A percentile compares a stretch with the other conserved stretches of the same genome.
Conservation (phyloP, 2,329 filamentous ascomycete genomes). For the Aaosphaeria pasadenensis region DNA sequence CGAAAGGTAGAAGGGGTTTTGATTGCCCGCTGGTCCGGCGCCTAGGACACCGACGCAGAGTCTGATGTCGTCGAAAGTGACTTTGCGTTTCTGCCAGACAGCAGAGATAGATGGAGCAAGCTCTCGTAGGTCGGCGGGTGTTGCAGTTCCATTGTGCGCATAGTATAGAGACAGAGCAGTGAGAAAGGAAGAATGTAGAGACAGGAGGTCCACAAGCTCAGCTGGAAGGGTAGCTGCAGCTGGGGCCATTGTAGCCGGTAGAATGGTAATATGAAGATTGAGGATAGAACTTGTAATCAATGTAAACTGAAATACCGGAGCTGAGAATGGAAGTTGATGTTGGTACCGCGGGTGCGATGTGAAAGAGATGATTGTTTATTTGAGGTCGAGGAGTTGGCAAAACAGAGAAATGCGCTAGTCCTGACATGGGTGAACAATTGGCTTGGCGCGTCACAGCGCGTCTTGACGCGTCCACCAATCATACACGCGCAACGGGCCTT, state of each 20-base stretch:
- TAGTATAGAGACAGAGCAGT: conserved; percentile 49
- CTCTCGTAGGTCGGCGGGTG: conserved; percentile 41
- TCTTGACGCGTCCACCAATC: conserved; percentile 18
- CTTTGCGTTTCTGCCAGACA: conserved; percentile 46
- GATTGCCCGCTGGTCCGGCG: conserved; percentile 21
- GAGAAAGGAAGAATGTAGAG: conserved; percentile 48
- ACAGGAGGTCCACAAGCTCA: conserved; percentile 42
- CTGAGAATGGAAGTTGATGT: conserved; percentile 14
- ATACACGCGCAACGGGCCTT: not conserved
- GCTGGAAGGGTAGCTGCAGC: conserved; percentile 36
- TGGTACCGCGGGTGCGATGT: conserved; percentile 10
- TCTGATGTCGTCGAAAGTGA: conserved; percentile 46
- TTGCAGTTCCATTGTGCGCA: conserved; percentile 47
- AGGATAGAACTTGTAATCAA: conserved; percentile 3
- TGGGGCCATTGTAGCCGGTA: conserved; percentile 23
- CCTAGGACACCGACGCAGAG: conserved; percentile 42
- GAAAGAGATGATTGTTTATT: conserved; percentile 14
- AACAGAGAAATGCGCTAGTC: conserved; percentile 14
- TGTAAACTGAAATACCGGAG: not conserved
- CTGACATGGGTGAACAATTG: not conserved
- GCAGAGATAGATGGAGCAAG: conserved; percentile 42
- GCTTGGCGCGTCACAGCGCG: not conserved
- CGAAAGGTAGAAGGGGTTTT: conserved; percentile 38
- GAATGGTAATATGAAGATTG: conserved; percentile 11
- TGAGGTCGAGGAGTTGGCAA: conserved; percentile 25